Percentiles rank a stretch among this genome's conserved stretches.
These are phyloP conservation scores for Aspergillus pseudonomiae DNA, from an alignment of 2,329 filamentous ascomycete species.

Conservation along the genomic window DNA sequence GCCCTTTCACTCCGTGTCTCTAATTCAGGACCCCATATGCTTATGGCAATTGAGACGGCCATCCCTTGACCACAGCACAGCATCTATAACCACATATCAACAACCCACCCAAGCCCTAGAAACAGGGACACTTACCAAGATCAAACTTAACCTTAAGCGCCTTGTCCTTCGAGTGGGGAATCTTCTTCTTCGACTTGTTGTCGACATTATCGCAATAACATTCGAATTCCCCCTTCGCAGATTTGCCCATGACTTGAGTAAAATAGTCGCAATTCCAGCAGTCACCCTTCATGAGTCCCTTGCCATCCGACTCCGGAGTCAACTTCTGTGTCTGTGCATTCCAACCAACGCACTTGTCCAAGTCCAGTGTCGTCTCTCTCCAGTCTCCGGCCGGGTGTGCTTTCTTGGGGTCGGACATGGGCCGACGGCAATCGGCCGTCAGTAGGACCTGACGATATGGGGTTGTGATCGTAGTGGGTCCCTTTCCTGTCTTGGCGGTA, in stretches of 20 bases:
- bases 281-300: neutral
- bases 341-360: neutral
- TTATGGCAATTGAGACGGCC: neutral
- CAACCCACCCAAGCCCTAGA: too few species aligned
- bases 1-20: fast-evolving
- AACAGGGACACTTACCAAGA: neutral
- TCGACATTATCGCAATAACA: neutral
- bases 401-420: neutral
- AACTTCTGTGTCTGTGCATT: neutral
- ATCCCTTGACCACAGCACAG: neutral
- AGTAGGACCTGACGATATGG: neutral
- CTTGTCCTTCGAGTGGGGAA: neutral
- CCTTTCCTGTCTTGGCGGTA: too few species aligned
- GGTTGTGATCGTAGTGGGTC: neutral
- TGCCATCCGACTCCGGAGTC: neutral
- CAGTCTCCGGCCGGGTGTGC: too few species aligned
- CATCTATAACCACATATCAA: neutral
- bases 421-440: neutral
- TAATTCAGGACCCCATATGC: neutral
- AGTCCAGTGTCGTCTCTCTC: neutral
- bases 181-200: neutral
- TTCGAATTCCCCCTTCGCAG: neutral
- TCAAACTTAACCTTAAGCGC: neutral
- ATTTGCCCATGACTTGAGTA: too few species aligned
- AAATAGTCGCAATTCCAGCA: neutral